phyloP scores from a whole-genome alignment of 129 eudicot species.

The Flaveria bidentis region DNA sequence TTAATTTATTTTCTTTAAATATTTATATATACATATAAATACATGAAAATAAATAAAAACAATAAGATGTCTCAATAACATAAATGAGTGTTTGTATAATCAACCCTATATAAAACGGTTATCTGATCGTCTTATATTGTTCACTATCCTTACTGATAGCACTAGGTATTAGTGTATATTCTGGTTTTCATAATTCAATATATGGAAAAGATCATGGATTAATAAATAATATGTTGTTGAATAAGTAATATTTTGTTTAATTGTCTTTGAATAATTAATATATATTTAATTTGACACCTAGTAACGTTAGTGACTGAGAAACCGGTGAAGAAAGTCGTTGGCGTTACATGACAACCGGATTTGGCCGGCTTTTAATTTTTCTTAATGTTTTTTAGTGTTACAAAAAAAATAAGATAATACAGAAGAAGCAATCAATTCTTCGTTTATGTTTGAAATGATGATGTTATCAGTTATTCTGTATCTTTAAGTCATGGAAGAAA shows the following conservation, averaged over 20 bases:
- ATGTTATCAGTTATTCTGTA: slow-evolving; percentile 1
- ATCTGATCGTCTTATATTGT: too few relatives aligned
- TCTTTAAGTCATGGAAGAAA: slow-evolving; percentile 18
- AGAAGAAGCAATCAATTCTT: slow-evolving; percentile 5
- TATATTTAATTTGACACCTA: slow-evolving; percentile 9
- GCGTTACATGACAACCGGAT: slow-evolving; percentile 40
- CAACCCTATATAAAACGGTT: too few relatives aligned
- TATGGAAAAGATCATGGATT: not conserved
- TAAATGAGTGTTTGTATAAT: too few relatives aligned
- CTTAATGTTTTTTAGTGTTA: slow-evolving; percentile 1
- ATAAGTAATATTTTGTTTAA: not conserved
- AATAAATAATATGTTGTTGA: not conserved
- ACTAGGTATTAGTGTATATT: too few relatives aligned
- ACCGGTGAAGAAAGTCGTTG: slow-evolving; percentile 34
- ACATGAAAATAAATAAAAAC: too few relatives aligned
- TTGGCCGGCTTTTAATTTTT: slow-evolving; percentile 34
- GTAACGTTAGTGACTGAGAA: slow-evolving; percentile 15
- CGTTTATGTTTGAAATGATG: not conserved
- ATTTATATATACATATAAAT: too few relatives aligned
- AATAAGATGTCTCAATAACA: too few relatives aligned
- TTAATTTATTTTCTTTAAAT: too few relatives aligned
- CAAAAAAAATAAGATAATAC: not conserved
- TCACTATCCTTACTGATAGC: too few relatives aligned
- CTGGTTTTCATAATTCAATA: too few relatives aligned
- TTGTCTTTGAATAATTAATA: not conserved